Evolutionary conservation across 2,329 filamentous ascomycete genomes (phyloP), one percentile per base, ranked within the genome.

Genomic region (Polychaeton citri): DNA sequence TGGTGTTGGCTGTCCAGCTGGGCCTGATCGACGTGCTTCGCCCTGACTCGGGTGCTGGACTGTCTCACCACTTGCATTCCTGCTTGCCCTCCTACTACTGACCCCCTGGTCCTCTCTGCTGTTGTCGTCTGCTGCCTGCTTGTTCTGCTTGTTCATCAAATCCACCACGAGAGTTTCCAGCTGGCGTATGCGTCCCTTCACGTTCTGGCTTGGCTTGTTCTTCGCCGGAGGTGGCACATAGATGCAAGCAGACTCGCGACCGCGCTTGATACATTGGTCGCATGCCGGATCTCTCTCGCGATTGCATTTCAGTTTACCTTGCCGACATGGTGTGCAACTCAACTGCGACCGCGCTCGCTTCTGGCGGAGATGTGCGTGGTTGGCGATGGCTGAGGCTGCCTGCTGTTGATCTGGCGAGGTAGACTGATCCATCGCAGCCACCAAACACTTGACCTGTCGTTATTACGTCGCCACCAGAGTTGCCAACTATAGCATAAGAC

Each of bases 301-400:
- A 40, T 57, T 53, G 37, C 56, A 60, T 33, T 54, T 56, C 6
- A 60, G 44, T 45, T 60, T 61, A 7, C 56, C 53, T 19, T 45
- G 42, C 6, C 58, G 47, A 37, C 56, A 61, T 4, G 50, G 46
- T 6, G 46, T 55, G 39, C 58, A 61, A n/a, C 44, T 50, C 2
- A 60, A 39, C 38, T 59, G 56, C 6, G 50, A 53, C 30, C 57
- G 41, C 6, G 53, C 54, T 16, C 57, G 49, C 43, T 58, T 59
- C 43, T 60, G 55, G 33, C 49, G 51, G 20, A 51, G 40, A 31
- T 53, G 50, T 12, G 42, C 32, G 21, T 19, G 21, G 34, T 39
- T 35, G 12, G 31, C 30, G 20, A 7, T 15, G 12, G 15, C 15
- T 15, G 24, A 28, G 15, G 24, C 24, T 7, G 24, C 7, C 12